These are phyloP conservation scores for Colletotrichum musae DNA, from an alignment of 2,329 filamentous ascomycete species.

Conservation along the genomic window DNA sequence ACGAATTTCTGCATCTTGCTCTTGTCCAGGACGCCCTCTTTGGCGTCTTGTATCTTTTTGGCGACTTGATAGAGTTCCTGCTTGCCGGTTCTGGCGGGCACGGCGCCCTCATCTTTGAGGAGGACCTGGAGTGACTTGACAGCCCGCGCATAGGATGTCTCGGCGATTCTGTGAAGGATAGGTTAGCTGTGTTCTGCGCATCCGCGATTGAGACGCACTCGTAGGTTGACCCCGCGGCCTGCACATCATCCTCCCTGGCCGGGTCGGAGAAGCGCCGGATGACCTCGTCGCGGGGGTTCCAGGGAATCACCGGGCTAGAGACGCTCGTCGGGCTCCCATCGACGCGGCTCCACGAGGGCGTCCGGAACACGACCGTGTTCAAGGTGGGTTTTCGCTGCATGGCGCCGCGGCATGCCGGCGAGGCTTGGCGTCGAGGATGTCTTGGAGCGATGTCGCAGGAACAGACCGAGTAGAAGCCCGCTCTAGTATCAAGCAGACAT, in stretches of 20 bases:
- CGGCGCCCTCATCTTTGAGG: constrained; percentile 42
- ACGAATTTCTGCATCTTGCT: constrained; percentile 43
- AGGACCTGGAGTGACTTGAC: constrained; percentile 43
- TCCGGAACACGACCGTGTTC: constrained; percentile 36
- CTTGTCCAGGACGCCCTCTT: constrained; percentile 34
- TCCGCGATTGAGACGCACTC: constrained; percentile 10
- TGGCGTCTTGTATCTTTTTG: constrained; percentile 34
- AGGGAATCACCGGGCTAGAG: constrained; percentile 16
- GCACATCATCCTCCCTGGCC: constrained; percentile 35
- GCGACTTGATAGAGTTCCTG: constrained; percentile 42
- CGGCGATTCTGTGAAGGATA: constrained; percentile 37
- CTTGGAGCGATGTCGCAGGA: background rate
- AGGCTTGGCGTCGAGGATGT: constrained; percentile 19
- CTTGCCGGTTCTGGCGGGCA: constrained; percentile 33
- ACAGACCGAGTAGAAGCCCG: background rate
- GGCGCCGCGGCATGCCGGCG: constrained; percentile 34
- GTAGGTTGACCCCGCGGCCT: constrained; percentile 5
- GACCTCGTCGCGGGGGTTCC: constrained; percentile 37
- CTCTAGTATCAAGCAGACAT: background rate
- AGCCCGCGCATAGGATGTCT: constrained; percentile 42
- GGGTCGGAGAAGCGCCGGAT: constrained; percentile 46
- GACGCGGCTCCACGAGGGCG: constrained; percentile 28
- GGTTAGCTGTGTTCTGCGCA: background rate
- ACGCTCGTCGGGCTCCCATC: constrained; percentile 34
- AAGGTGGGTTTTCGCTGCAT: constrained; percentile 26